A percentile compares a stretch with the other conserved stretches of the same genome.
These are phyloP conservation scores for Taxawa tesnikishii DNA, from an alignment of 2,329 filamentous ascomycete species.

Conservation along the genomic window DNA sequence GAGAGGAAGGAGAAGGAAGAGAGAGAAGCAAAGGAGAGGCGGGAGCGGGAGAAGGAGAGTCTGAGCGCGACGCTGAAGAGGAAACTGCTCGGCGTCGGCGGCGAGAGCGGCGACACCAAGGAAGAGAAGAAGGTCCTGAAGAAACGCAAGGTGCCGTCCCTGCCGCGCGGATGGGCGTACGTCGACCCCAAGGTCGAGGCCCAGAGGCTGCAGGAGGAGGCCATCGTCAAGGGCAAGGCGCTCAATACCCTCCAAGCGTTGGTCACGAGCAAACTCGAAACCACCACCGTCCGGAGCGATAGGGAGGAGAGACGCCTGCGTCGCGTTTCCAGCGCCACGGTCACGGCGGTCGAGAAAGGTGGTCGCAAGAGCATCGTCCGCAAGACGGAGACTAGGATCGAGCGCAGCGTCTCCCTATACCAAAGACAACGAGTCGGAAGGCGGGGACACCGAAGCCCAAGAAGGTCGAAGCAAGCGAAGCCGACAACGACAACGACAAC, in stretches of 20 bases:
- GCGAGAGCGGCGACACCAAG: slow-evolving; percentile 1
- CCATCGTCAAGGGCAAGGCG: slow-evolving; percentile 6
- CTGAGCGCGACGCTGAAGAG: slow-evolving; percentile 5
- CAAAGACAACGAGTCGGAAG: too few relatives aligned
- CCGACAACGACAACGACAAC: too few relatives aligned
- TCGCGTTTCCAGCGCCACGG: too few relatives aligned
- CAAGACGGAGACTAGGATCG: neutral
- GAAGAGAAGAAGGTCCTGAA: slow-evolving; percentile 7
- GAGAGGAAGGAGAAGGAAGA: slow-evolving; percentile 8
- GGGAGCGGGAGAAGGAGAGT: too few relatives aligned
- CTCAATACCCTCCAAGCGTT: slow-evolving; percentile 5
- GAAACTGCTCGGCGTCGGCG: slow-evolving; percentile 4
- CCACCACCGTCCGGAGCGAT: too few relatives aligned
- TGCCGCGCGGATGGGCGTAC: slow-evolving; percentile 9
- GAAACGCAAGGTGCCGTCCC: slow-evolving; percentile 9
- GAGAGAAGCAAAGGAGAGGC: too few relatives aligned
- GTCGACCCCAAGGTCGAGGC: slow-evolving; percentile 7
- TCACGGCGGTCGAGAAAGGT: too few relatives aligned
- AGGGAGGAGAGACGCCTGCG: too few relatives aligned
- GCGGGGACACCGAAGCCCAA: too few relatives aligned
- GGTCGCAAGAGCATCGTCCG: neutral
- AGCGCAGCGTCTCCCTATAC: too few relatives aligned
- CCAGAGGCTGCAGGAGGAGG: slow-evolving; percentile 6
- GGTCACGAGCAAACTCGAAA: too few relatives aligned
- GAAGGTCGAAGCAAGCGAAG: too few relatives aligned